A percentile compares a stretch with the other conserved stretches of the same genome.
phyloP scores from a whole-genome alignment of 352 stramenopile species.

The Paralagenidium karlingii region DNA sequence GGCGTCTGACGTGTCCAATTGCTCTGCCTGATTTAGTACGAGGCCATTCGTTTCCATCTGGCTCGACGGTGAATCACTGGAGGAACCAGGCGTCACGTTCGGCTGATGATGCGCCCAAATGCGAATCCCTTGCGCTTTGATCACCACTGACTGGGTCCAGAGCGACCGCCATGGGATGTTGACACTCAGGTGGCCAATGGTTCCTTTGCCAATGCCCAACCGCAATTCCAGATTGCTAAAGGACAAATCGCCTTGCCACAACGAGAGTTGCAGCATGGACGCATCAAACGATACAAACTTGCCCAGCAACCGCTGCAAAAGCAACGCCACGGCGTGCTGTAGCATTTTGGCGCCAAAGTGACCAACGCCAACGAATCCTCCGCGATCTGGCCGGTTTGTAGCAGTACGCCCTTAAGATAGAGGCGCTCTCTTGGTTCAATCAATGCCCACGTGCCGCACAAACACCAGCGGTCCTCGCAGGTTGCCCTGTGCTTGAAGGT shows the following conservation, averaged over 20 bases:
- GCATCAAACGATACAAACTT: constrained; percentile 85
- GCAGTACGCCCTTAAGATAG: no score
- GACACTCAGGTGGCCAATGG: constrained; percentile 62
- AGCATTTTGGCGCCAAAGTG: no score
- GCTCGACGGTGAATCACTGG: background rate
- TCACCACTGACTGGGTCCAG: constrained; percentile 72
- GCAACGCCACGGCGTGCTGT: constrained; percentile 63
- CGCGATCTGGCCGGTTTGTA: no score
- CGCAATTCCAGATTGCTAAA: constrained; percentile 74
- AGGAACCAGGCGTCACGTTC: no score
- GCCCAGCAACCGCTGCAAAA: constrained; percentile 77
- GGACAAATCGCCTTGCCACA: constrained; percentile 78
- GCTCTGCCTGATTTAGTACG: background rate
- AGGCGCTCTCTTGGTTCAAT: no score
- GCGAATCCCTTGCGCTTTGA: constrained; percentile 58
- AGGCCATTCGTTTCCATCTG: background rate
- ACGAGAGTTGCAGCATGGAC: constrained; percentile 67
- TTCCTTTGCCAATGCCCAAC: constrained; percentile 62
- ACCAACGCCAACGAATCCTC: no score
- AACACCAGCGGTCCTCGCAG: no score
- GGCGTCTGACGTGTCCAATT: background rate
- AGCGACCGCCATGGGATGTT: constrained; percentile 78
- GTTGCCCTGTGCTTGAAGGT: no score
- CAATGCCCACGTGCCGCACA: no score
- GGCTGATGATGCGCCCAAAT: constrained; percentile 53